Conservation (phyloP, 75 land plant genomes). For the Cryptomeria japonica region DNA sequence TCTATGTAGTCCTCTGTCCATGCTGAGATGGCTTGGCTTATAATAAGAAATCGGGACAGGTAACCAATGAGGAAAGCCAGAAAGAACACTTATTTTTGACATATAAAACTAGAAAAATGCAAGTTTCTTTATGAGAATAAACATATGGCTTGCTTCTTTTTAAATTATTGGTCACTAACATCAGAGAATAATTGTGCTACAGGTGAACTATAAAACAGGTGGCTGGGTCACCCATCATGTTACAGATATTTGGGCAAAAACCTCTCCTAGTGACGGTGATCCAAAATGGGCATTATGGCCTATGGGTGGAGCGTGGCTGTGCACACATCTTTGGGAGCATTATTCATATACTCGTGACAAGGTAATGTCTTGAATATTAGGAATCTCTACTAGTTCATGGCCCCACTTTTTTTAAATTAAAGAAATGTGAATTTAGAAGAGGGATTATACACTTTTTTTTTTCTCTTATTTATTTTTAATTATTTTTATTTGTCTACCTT, state of each 20-base stretch:
- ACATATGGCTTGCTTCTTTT: not conserved
- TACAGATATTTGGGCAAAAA: constrained; percentile 94
- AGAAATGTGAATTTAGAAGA: not conserved
- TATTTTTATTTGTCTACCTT: not conserved
- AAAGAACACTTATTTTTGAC: not conserved
- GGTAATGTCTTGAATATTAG: constrained; percentile 32
- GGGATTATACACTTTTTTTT: not conserved
- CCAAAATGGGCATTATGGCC: constrained; percentile 89
- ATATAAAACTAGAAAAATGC: not conserved
- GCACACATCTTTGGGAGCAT: constrained; percentile 96
- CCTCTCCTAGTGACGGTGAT: constrained; percentile 82
- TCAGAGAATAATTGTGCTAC: constrained; percentile 9
- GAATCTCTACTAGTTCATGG: not conserved
- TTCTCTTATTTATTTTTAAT: not conserved
- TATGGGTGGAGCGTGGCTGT: constrained; percentile 98
- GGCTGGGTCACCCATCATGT: constrained; percentile 97
- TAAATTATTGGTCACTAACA: not conserved
- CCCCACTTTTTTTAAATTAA: not conserved
- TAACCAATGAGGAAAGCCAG: not conserved
- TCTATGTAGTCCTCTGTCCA: not conserved
- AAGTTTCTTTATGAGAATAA: not conserved
- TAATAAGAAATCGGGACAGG: not conserved
- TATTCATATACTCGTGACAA: constrained; percentile 78
- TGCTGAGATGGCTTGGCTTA: not conserved
- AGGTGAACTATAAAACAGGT: constrained; percentile 84